Base-by-base conservation (phyloP, 116 monocot species). In the Posidonia oceanica region DNA sequence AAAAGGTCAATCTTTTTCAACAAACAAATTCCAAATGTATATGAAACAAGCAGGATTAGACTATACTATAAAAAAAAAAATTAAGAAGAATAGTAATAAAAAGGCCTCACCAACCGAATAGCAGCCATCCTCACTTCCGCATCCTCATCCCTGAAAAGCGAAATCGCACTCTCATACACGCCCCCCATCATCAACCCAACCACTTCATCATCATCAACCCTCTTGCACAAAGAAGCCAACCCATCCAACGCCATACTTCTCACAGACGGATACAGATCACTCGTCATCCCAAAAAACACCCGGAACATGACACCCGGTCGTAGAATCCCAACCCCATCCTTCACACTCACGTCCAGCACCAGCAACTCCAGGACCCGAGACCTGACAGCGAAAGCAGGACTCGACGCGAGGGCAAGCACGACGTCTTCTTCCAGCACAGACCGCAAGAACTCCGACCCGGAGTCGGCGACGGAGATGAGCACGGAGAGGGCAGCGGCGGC, bases 181-280 rank as follows among this genome's bases (percentile, higher is more conserved):
- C 69, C 80, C 17, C 54, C 71, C 54, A 75, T 75, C 36, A 73
- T 55, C 44, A 79, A 8, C 65, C 40, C 29, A 21, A 36, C 4
- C 17, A 66, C 64, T n/a, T 66, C 52, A 55, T 61, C 62, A 39
- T 22, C 42, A 6, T 36, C 59, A 40, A 37, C 73, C 18, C 68
- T 79, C 71, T 72, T 73, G 73, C 80, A 83, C 15, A 88, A 23
- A 22, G 56, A 68, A 38, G 54, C 65, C 63, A 95, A 52, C 14
- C 91, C 86, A 54, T 81, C 71, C 7, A 83, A 22, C 3, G 91
- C 84, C 8, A 60, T 40, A 42, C 63, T 66, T 63, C 91, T 82
- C 62, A 82, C 73, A 22, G 78, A 69, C 6, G 91, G 91, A 44
- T 86, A 86, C 39, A 91, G 48, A 59, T 94, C 94, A 2, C 57